Base-by-base conservation (phyloP, 2,329 filamentous ascomycete genomes). In the Penicillium sp. region DNA sequence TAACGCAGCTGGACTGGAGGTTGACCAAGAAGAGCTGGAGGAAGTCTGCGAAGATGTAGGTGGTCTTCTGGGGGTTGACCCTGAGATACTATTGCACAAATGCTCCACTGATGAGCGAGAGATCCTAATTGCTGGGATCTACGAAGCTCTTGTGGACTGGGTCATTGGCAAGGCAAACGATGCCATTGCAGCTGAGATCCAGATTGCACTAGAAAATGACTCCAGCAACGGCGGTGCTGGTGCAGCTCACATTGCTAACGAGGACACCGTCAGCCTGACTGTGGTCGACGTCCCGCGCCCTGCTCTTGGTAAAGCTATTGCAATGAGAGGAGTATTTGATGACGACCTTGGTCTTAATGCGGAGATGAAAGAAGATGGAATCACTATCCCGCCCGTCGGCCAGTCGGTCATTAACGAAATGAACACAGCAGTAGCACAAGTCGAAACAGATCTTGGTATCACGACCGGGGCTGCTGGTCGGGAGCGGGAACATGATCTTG, bases 331-430 rank as follows among this genome's bases (percentile, higher is more conserved):
- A 13, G 84, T 97, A 33, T 99, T 99, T 64, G 93, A 99, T 61
- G 94, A 97, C 64, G 84, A 80, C n/a, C 79, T 87, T 18, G 94
- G 94, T 47, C 96, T 99, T 75, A 97, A 97, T 63, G 82, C 88
- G 0, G 94, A 99, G 76, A 97, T 99, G 92, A 95, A 93, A 66
- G 87, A 93, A 57, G 94, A 99, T 61, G 94, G 94, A 9, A 83
- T 99, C 0, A 82, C 89, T n/a, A 81, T 95, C 2, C 75, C 81
- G 1, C 64, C 86, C 0, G 85, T 85, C 1, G 88, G 89, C n/a
- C 87, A 86, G 52, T 95, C 93, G 0, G 87, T 97, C 9, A 70
- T 93, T 13, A 86, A 88, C 34, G 92, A 96, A 68, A 95, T 96
- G 88, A 85, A 89, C 65, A 85, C 86, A 52, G 90, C 92, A 1